phyloP scores from a whole-genome alignment of 352 stramenopile genomes.

The Phytophthora pseudosyringae region DNA sequence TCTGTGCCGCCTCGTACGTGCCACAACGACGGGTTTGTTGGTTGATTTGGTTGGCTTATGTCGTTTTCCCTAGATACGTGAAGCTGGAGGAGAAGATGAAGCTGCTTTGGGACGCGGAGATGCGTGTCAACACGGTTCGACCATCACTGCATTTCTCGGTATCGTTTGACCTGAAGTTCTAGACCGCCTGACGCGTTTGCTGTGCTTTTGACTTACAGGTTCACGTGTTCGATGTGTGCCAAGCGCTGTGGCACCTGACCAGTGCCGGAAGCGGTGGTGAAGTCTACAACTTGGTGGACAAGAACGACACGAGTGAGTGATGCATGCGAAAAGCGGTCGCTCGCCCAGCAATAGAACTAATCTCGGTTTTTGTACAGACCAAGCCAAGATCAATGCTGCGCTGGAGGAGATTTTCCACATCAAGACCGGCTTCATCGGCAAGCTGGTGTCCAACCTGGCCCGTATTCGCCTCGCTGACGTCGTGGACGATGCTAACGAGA shows the following conservation, averaged over 20 bases:
- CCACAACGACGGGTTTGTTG: neutral
- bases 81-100: constrained; percentile 90
- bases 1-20: constrained; percentile 83
- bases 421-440: constrained; percentile 85
- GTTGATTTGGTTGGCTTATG: neutral
- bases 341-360: neutral
- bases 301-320: constrained; percentile 83
- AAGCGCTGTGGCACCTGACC: constrained; percentile 80
- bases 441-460: constrained; percentile 85
- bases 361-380: constrained; percentile 41
- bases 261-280: constrained; percentile 55
- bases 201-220: constrained; percentile 45
- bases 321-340: neutral
- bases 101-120: constrained; percentile 86
- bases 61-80: constrained; percentile 58
- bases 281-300: constrained; percentile 88
- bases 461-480: constrained; percentile 78
- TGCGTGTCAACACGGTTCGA: constrained; percentile 86
- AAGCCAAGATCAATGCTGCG: constrained; percentile 80
- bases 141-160: neutral
- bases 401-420: constrained; percentile 86
- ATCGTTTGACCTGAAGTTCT: neutral
- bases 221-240: constrained; percentile 80
- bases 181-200: constrained; percentile 3
- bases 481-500: constrained; percentile 91